Evolutionary conservation across 2,329 filamentous ascomycete species (phyloP).

Genomic region (Penicillium sp.): DNA sequence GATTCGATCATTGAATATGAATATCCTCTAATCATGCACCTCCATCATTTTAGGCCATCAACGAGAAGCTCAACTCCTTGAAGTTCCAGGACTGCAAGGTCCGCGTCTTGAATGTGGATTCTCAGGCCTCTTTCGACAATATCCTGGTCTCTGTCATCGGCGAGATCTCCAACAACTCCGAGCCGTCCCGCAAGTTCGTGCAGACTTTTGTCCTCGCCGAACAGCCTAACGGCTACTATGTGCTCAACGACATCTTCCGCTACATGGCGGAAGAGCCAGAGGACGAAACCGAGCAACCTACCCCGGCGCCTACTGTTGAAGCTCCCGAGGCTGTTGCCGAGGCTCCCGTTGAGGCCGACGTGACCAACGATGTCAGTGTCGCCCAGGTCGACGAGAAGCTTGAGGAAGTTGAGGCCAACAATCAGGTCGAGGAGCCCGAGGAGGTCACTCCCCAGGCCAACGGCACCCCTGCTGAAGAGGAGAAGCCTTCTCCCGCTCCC

Average conservation of each 20-base stretch:
- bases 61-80: slow-evolving; percentile 88
- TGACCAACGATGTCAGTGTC: slow-evolving; percentile 45
- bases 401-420: slow-evolving; percentile 60
- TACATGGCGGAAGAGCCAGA: slow-evolving; percentile 79
- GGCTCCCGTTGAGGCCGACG: slow-evolving; percentile 35
- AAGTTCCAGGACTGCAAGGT: slow-evolving; percentile 98
- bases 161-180: slow-evolving; percentile 91
- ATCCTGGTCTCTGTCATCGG: slow-evolving; percentile 98
- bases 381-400: slow-evolving; percentile 71
- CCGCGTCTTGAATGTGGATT: slow-evolving; percentile 95
- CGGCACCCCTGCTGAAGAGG: slow-evolving; percentile 25
- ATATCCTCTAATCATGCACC: slow-evolving; percentile 7
- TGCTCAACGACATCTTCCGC: slow-evolving; percentile 96
- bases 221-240: slow-evolving; percentile 96
- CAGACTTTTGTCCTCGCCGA: slow-evolving; percentile 97
- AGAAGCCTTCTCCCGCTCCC: slow-evolving; percentile 22
- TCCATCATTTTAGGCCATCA: slow-evolving; percentile 66
- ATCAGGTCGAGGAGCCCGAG: slow-evolving; percentile 36
- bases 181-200: slow-evolving; percentile 90
- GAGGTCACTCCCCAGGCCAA: slow-evolving; percentile 40
- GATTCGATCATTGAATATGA: slow-evolving; percentile 2
- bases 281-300: slow-evolving; percentile 50
- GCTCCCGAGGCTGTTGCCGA: slow-evolving; percentile 36
- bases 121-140: slow-evolving; percentile 85
- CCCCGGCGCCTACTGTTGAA: slow-evolving; percentile 43